Evolutionary conservation across 1,139 yeast genomes (phyloP).

Genomic region (Pichia sp.): DNA sequence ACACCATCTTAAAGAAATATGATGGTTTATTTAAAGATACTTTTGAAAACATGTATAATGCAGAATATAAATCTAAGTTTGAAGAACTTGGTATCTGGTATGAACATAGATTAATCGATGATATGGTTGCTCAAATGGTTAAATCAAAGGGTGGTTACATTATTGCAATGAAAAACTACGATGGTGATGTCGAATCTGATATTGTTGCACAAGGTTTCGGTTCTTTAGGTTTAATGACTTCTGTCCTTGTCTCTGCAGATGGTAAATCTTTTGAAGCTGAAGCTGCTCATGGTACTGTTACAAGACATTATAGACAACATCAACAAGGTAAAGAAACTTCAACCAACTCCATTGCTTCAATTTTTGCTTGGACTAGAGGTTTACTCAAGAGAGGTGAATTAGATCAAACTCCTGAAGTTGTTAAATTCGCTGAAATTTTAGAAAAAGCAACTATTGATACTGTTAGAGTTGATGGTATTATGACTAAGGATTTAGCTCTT

Average conservation of each 20-base stretch:
- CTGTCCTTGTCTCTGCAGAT: conserved; percentile 78
- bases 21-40: conserved; percentile 81
- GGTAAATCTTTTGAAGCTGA: conserved; percentile 78
- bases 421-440: conserved; percentile 56
- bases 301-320: conserved; percentile 79
- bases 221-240: conserved; percentile 77
- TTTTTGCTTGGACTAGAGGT: conserved; percentile 86
- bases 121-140: conserved; percentile 86
- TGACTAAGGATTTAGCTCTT: conserved; percentile 81
- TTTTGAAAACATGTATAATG: conserved; percentile 59
- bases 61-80: conserved; percentile 50
- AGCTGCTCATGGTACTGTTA: conserved; percentile 86
- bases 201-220: conserved; percentile 87
- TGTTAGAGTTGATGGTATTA: conserved; percentile 64
- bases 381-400: conserved; percentile 72
- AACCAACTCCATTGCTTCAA: conserved; percentile 78
- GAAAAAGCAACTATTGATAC: conserved; percentile 69
- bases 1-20: conserved; percentile 73
- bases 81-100: conserved; percentile 67
- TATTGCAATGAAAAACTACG: conserved; percentile 79
- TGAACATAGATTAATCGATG: conserved; percentile 79
- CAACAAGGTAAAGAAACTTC: conserved; percentile 82
- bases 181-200: conserved; percentile 82
- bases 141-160: conserved; percentile 79
- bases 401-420: conserved; percentile 66